A percentile compares a stretch with the other conserved stretches of the same genome.
These are phyloP conservation scores for Barbarea vulgaris DNA, from an alignment of 345 rosid genomes.

Conservation along the genomic window DNA sequence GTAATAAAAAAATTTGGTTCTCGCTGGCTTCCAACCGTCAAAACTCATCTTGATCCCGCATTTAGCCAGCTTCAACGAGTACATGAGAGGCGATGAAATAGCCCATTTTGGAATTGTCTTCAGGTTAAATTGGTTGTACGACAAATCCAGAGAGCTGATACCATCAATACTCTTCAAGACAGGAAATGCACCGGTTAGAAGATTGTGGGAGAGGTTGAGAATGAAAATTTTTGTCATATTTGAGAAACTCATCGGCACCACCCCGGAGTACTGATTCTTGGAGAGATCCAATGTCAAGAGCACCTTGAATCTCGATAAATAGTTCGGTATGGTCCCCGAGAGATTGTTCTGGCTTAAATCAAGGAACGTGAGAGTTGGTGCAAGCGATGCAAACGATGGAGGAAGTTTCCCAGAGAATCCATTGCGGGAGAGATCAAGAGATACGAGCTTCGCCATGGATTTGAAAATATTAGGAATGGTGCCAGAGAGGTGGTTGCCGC, in stretches of 20 bases:
- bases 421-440: conserved; percentile 52
- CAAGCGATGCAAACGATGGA: conserved; percentile 49
- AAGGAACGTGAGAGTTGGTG: conserved; percentile 49
- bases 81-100: not conserved
- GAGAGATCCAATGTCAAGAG: conserved; percentile 72
- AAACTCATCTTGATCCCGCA: not conserved
- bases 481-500: conserved; percentile 57
- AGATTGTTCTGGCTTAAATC: conserved; percentile 64
- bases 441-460: conserved; percentile 47
- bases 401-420: conserved; percentile 60
- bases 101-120: not conserved
- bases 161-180: too few relatives aligned
- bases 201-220: conserved; percentile 67
- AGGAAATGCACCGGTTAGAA: conserved; percentile 68
- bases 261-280: conserved; percentile 48
- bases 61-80: not conserved
- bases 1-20: too few relatives aligned
- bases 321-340: conserved; percentile 59
- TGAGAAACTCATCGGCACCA: conserved; percentile 58
- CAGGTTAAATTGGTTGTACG: not conserved
- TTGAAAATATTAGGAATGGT: conserved; percentile 58
- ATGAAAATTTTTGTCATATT: conserved; percentile 77
- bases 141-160: not conserved
- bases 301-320: conserved; percentile 55
- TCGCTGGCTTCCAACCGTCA: not conserved